phyloP scores from a whole-genome alignment of 129 eudicot species.

The Glebionis coronaria region DNA sequence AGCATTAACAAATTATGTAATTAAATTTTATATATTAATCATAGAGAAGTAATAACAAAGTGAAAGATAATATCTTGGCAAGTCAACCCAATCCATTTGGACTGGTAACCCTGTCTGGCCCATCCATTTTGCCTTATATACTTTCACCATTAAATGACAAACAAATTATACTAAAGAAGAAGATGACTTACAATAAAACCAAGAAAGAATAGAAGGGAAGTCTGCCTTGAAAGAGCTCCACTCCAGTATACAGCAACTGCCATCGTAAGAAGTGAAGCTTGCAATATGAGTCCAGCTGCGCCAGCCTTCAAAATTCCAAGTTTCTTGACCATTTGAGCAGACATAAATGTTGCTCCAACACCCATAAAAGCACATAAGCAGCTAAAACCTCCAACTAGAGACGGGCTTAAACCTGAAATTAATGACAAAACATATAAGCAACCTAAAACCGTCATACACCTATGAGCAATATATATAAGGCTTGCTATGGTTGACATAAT shows the following conservation, averaged over 20 bases:
- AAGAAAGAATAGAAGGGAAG: constrained; percentile 68
- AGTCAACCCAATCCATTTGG: too few species aligned
- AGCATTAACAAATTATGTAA: too few species aligned
- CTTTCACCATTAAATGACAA: too few species aligned
- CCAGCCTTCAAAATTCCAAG: constrained; percentile 99
- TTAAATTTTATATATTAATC: too few species aligned
- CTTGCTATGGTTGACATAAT: background rate
- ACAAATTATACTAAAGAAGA: background rate
- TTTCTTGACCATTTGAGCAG: constrained; percentile 74
- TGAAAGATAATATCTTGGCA: too few species aligned
- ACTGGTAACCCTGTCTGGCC: too few species aligned
- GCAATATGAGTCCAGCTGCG: constrained; percentile 84
- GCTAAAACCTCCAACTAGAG: constrained; percentile 91
- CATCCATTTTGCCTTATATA: too few species aligned
- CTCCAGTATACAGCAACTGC: constrained; percentile 96
- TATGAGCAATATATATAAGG: background rate
- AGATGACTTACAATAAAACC: constrained; percentile 71
- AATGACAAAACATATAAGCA: constrained; percentile 14
- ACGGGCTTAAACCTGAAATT: constrained; percentile 78
- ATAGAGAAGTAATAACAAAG: too few species aligned
- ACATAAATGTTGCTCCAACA: constrained; percentile 91
- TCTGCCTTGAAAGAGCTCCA: constrained; percentile 71
- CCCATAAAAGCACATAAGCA: constrained; percentile 99
- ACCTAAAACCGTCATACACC: constrained; percentile 11
- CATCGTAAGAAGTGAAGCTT: constrained; percentile 81